Conservation (phyloP, 495 filamentous ascomycete species). For the Penicillium subrubescens region DNA sequence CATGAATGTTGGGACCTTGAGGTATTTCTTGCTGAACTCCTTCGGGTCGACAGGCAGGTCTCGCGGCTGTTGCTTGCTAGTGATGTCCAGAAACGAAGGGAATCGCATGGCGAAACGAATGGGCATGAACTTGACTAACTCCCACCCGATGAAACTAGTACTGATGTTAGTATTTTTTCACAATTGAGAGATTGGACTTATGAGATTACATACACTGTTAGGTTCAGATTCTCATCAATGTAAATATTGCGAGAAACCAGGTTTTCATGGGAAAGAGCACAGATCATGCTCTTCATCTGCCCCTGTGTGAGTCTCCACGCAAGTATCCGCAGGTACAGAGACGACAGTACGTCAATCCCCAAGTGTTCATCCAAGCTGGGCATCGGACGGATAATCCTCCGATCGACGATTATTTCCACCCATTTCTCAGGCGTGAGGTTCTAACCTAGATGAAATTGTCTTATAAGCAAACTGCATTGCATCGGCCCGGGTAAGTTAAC, state of each 20-base stretch:
- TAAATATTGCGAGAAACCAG: neutral
- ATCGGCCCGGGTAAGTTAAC: neutral
- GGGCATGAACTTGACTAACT: neutral
- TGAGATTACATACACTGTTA: neutral
- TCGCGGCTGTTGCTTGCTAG: neutral
- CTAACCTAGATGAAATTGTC: neutral
- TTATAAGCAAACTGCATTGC: neutral
- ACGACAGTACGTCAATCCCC: too few species aligned
- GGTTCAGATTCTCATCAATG: conserved; percentile 1
- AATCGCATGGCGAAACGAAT: neutral
- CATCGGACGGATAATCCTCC: neutral
- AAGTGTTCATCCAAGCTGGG: neutral
- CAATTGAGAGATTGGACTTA: neutral
- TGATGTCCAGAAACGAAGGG: neutral
- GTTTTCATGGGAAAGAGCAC: neutral
- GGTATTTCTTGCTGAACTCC: neutral
- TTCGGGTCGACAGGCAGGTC: neutral
- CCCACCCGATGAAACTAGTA: neutral
- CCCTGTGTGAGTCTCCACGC: neutral
- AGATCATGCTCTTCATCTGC: neutral
- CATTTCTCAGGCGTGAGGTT: neutral
- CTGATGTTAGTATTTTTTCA: neutral
- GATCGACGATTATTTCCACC: neutral
- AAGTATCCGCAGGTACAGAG: neutral
- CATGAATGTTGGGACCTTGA: neutral